Base-by-base conservation (phyloP, 116 monocot genomes). In the Trichopus zeylanicus region DNA sequence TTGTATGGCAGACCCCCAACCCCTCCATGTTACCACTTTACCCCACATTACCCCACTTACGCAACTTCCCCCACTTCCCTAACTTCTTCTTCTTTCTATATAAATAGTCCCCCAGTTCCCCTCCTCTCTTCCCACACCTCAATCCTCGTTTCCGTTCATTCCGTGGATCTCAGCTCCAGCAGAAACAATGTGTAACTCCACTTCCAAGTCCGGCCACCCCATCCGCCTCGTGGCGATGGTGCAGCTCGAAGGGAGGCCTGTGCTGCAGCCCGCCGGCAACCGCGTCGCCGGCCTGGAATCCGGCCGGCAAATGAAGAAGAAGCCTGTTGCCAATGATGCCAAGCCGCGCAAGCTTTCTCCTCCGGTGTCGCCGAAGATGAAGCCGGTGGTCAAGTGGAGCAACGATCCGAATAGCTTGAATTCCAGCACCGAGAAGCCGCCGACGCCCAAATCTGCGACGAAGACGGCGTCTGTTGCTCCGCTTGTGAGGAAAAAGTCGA, bases 201-300 rank as follows among this genome's bases (percentile, higher is more conserved):
- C 56, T 53, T 49, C 65, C 52, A 79, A 72, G 66, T 48, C 72
- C 24, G 13, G 61, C 21, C 54, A 28, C 21, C 42, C 51, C 39
- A 8, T 21, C 19, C 12, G 0, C 31, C 3, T 11, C 35, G 37
- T 55, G 5, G 30, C 49, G 20, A 67, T 74, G 39, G 72, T 69
- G 1, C 65, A 78, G 56, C 76, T 81, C 72, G 62, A 83, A 35
- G 86, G 87, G 34, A 62, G 95, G 38, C 74, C 66, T 0, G 95
- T 86, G 51, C 67, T 95, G 31, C 89, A 81, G 56, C 95, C 95
- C 8, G 74, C 83, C 5, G 48, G 78, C 78, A 89, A 95, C 75
- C 75, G 84, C 24, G 59, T 81, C 37, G 31, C 77, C 22, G 24
- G 73, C 29, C 7, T 31, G 6, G 62, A 75, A 29, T 28, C 67